phyloP scores from a whole-genome alignment of 1,139 yeast species.

The Lodderomyces elongisporus region DNA sequence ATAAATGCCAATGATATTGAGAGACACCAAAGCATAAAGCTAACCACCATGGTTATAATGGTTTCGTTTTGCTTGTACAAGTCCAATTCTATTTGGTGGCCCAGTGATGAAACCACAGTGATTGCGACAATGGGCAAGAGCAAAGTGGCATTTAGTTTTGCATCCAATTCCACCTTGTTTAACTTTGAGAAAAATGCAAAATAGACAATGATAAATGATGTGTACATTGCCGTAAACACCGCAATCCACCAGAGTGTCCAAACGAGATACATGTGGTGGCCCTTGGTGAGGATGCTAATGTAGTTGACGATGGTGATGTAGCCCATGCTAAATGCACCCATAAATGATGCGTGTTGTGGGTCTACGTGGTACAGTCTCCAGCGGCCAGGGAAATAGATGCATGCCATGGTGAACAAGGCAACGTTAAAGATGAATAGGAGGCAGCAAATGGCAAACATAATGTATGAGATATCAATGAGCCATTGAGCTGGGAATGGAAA shows the following conservation, averaged over 20 bases:
- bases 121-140: slow-evolving; percentile 71
- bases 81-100: slow-evolving; percentile 46
- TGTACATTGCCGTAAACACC: slow-evolving; percentile 44
- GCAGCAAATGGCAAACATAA: slow-evolving; percentile 52
- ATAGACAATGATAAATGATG: slow-evolving; percentile 54
- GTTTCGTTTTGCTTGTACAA: slow-evolving; percentile 40
- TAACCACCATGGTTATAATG: slow-evolving; percentile 48
- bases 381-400: slow-evolving; percentile 31
- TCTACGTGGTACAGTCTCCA: slow-evolving; percentile 35
- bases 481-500: slow-evolving; percentile 64
- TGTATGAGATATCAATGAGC: slow-evolving; percentile 54
- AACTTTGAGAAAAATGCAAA: slow-evolving; percentile 33
- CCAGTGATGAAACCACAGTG: slow-evolving; percentile 68
- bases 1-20: slow-evolving; percentile 61
- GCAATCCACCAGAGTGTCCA: slow-evolving; percentile 25
- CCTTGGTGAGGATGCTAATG: slow-evolving; percentile 34
- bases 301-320: slow-evolving; percentile 58
- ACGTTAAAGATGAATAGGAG: slow-evolving; percentile 40
- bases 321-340: slow-evolving; percentile 84
- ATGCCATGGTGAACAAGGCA: slow-evolving; percentile 16
- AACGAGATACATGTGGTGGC: slow-evolving; percentile 12
- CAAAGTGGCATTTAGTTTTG: slow-evolving; percentile 35
- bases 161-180: slow-evolving; percentile 16
- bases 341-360: slow-evolving; percentile 49
- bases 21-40: slow-evolving; percentile 61